phyloP scores from a whole-genome alignment of 306 rosid genomes.

The Aeschynomene evenia region DNA sequence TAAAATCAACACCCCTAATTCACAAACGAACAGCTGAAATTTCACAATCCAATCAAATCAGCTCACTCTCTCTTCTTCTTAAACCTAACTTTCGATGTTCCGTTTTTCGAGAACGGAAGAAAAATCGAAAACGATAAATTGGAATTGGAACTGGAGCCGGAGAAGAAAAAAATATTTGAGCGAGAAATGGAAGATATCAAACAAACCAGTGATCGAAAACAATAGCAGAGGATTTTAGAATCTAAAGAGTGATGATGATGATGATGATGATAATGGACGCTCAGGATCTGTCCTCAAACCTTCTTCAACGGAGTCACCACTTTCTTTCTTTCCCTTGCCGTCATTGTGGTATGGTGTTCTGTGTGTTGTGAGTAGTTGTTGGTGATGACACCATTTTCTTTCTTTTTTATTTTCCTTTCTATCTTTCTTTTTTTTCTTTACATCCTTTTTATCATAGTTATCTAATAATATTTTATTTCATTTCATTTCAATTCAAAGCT shows the following conservation, averaged over 20 bases:
- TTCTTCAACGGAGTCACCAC: constrained; percentile 36
- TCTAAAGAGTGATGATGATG: background rate
- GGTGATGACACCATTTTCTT: background rate
- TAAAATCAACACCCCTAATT: background rate
- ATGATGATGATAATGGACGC: constrained; percentile 11
- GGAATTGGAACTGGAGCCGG: constrained; percentile 24
- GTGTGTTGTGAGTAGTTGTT: background rate
- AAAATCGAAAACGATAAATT: constrained; percentile 19
- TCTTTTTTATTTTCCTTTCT: background rate
- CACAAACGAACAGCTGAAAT: background rate
- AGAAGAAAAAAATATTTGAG: too few relatives aligned
- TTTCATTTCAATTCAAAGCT: too few relatives aligned
- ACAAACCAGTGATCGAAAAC: constrained; percentile 33
- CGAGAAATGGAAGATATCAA: background rate
- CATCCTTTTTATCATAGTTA: too few relatives aligned
- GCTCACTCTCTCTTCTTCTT: background rate
- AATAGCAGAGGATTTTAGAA: background rate
- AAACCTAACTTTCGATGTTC: background rate
- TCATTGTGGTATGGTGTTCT: constrained; percentile 13
- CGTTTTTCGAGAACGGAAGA: background rate
- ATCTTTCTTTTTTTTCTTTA: background rate
- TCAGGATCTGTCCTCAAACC: constrained; percentile 31
- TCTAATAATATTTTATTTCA: too few relatives aligned
- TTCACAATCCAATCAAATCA: constrained; percentile 9
- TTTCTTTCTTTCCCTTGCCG: constrained; percentile 30